Evolutionary conservation across 1,284 basidiomycete genomes (phyloP), one percentile per base, ranked within the genome.

Genomic region (Moesziomyces parantarcticus): DNA sequence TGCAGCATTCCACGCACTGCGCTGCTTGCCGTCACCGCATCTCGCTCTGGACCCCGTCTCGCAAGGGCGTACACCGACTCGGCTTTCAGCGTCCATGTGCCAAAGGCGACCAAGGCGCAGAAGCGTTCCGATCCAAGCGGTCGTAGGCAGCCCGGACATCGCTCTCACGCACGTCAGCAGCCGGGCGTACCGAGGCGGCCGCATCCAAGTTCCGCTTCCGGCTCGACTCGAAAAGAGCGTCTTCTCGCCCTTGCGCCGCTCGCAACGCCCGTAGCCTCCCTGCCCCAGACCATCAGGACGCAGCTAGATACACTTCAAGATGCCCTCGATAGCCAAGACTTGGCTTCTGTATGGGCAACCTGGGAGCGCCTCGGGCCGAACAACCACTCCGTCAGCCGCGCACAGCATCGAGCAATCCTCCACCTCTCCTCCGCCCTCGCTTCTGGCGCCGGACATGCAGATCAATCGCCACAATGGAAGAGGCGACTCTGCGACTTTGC

Each of bases 321-420:
- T n/a, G 65, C 59, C 3, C 62, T 68, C 13, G 65, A 62, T 18
- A 41, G 59, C 1, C 65, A 68, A 25, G 47, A 68, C 22, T 22
- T 68, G 10, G 40, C 23, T 3, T 49, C 44, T 3, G 36, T 62
- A 25, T 55, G 34, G 23, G 25, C 51, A n/a, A 47, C 43, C 3
- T 68, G 65, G 65, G 22, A 54, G 36, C 32, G 25, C 2, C 13
- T 54, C 7, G 65, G 51, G 1, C 1, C 41, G 3, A 9, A 5
- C 8, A 32, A 26, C 1, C n/a, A 29, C 0, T 25, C 32, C n/a
- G 48, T 69, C 7, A 40, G 49, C 42, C 36, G 18, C 32, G 22
- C 11, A 4, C 63, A 61, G 14, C 63, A 72, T 25, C 32, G 40
- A 25, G 62, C 58, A 34, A 55, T 72, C 20, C 39, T 66, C 20